Base-by-base conservation (phyloP, 345 rosid genomes). In the Jatropha curcas region DNA sequence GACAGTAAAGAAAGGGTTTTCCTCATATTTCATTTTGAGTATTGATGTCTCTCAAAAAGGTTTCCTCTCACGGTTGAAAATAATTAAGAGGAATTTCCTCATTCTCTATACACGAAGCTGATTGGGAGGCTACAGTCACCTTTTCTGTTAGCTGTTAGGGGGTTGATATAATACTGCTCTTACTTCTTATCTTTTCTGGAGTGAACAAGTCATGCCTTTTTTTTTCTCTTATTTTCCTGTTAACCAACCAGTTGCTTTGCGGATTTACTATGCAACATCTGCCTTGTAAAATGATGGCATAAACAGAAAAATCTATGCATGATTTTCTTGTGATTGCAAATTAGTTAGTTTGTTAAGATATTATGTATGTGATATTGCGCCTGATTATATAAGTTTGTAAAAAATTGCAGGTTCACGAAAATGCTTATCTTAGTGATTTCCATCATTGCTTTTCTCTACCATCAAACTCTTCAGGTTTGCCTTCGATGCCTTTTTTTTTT, bases 391-490 rank as follows among this genome's bases (percentile, higher is more conserved):
- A 76, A 63, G 33, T 43, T 56, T 67, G 28, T n/a, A n/a, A n/a
- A 71, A 66, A 60, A 8, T 80, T 63, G 60, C 90, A 92, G 97
- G 91, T 95, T 85, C 99, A 90, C 56, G 98, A 92, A 83, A 95
- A 95, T 86, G 97, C 98, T 60, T 92, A 95, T 78, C 83, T 83
- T 52, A 95, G 97, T 61, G 88, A 89, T 58, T 95, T 87, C 71
- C 99, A 95, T 83, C 99, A 95, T 74, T 95, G 99, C 82, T 95
- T 89, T 84, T 84, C 98, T 71, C 68, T 88, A 71, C 87, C 84
- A 22, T 84, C 97, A 82, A 95, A 88, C 81, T 79, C 90, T 71
- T 84, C 93, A 75, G 97, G 98, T 90, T 46, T 73, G 50, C 8
- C 17, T 14, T n/a, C n/a, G n/a, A n/a, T n/a, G n/a, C n/a, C 43